These are phyloP conservation scores for Cyberlindnera saturnus DNA, from an alignment of 805 yeast species.

Conservation along the genomic window DNA sequence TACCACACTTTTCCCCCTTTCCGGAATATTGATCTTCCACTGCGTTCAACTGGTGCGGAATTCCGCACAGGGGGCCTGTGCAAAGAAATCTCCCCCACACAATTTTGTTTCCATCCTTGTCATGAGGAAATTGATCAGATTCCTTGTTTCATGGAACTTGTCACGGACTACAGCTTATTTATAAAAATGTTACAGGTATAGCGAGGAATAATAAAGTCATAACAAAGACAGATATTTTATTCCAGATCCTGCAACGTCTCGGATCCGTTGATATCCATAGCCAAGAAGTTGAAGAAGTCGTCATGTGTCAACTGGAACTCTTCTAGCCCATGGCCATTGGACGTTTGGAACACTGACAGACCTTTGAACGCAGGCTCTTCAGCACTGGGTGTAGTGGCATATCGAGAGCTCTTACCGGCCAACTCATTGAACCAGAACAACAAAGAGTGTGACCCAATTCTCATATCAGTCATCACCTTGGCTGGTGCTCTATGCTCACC, in stretches of 20 bases:
- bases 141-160: background rate
- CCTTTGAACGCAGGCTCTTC: background rate
- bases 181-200: too few relatives aligned
- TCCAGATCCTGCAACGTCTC: constrained; percentile 15
- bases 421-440: constrained; percentile 25
- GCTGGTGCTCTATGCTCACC: constrained; percentile 27
- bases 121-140: too few relatives aligned
- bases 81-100: too few relatives aligned
- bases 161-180: background rate
- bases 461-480: constrained; percentile 30
- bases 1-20: background rate
- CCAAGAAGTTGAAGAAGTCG: constrained; percentile 26
- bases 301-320: constrained; percentile 24
- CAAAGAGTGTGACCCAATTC: constrained; percentile 26
- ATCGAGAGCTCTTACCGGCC: constrained; percentile 10
- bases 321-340: constrained; percentile 13
- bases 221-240: background rate
- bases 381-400: background rate
- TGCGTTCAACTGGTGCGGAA: too few relatives aligned
- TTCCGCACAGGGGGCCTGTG: too few relatives aligned
- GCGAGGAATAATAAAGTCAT: too few relatives aligned
- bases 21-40: too few relatives aligned
- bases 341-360: constrained; percentile 13
- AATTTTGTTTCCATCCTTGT: too few relatives aligned
- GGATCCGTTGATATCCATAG: constrained; percentile 20